Percentiles rank a stretch among this genome's conserved stretches.
Conservation (phyloP, 208 protist genomes). For the Leishmania turanica region DNA sequence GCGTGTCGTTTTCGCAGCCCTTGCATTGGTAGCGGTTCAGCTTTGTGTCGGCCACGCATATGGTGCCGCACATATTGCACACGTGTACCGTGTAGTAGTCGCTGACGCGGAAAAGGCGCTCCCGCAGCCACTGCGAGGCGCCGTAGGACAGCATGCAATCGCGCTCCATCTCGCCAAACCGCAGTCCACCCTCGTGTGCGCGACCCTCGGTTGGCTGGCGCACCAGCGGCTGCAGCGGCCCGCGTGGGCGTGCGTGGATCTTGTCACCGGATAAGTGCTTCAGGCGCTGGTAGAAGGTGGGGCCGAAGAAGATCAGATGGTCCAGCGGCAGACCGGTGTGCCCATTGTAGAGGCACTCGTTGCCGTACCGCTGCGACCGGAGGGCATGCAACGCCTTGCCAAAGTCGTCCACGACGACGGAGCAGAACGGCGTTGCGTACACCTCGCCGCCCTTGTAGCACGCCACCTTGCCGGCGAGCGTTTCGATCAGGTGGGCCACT, state of each 20-base stretch:
- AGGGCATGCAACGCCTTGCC: conserved; percentile 75
- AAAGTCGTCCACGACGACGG: conserved; percentile 96
- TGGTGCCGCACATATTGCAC: conserved; percentile 93
- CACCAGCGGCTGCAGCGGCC: conserved; percentile 95
- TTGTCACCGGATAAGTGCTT: conserved; percentile 99
- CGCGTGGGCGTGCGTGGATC: conserved; percentile 97
- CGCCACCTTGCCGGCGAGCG: conserved; percentile 79
- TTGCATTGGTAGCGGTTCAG: conserved; percentile 85
- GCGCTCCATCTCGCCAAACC: conserved; percentile 99
- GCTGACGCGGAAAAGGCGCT: conserved; percentile 97
- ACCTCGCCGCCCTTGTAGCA: conserved; percentile 96
- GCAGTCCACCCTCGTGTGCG: conserved; percentile 97
- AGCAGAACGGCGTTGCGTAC: conserved; percentile 95
- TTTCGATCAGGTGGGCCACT: conserved; percentile 99
- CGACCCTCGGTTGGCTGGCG: conserved; percentile 99
- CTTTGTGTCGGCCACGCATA: conserved; percentile 68
- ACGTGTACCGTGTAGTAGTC: conserved; percentile 97
- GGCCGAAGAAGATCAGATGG: conserved; percentile 99
- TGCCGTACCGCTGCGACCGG: conserved; percentile 98
- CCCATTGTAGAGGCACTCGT: conserved; percentile 96
- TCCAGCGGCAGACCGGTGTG: conserved; percentile 98
- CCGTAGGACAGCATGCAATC: conserved; percentile 99
- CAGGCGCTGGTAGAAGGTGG: conserved; percentile 99
- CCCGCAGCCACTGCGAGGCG: conserved; percentile 94
- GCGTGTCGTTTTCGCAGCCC: conserved; percentile 96